Conservation (phyloP, 768 basidiomycete species). For the Trametes cinnabarina region DNA sequence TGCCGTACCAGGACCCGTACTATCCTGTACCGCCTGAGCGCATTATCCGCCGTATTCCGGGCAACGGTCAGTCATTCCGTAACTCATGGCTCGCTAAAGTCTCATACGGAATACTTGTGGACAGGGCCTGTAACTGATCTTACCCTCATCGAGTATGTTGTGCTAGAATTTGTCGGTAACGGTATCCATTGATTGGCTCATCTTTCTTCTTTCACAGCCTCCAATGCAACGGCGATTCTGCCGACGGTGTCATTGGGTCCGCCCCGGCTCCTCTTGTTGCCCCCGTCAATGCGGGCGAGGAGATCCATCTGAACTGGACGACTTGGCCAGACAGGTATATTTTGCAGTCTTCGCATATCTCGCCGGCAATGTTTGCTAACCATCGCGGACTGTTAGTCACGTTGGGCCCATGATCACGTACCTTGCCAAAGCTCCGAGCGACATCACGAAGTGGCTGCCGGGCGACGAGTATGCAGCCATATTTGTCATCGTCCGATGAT, state of each 20-base stretch:
- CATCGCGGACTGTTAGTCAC: conserved; percentile 6
- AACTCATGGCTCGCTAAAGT: too few species aligned
- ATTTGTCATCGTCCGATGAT: too few species aligned
- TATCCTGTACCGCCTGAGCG: conserved; percentile 34
- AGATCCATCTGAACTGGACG: conserved; percentile 42
- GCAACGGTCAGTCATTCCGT: conserved; percentile 36
- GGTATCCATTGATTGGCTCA: neutral
- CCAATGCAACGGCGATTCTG: conserved; percentile 34
- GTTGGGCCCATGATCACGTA: conserved; percentile 46
- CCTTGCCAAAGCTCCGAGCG: conserved; percentile 44
- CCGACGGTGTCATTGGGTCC: conserved; percentile 29
- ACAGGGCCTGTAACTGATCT: conserved; percentile 40
- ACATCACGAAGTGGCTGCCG: conserved; percentile 44
- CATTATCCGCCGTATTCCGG: conserved; percentile 43
- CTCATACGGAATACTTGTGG: neutral
- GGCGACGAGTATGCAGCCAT: conserved; percentile 34
- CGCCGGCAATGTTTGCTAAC: too few species aligned
- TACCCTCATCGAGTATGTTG: conserved; percentile 37
- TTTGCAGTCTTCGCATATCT: too few species aligned
- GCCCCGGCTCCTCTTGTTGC: conserved; percentile 40
- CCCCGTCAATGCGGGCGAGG: conserved; percentile 41
- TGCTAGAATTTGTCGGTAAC: neutral
- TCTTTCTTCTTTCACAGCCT: conserved; percentile 10
- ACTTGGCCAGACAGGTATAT: conserved; percentile 29
- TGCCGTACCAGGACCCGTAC: conserved; percentile 39